These are phyloP conservation scores for Neurospora terricola DNA, from an alignment of 495 filamentous ascomycete species.

Conservation along the genomic window DNA sequence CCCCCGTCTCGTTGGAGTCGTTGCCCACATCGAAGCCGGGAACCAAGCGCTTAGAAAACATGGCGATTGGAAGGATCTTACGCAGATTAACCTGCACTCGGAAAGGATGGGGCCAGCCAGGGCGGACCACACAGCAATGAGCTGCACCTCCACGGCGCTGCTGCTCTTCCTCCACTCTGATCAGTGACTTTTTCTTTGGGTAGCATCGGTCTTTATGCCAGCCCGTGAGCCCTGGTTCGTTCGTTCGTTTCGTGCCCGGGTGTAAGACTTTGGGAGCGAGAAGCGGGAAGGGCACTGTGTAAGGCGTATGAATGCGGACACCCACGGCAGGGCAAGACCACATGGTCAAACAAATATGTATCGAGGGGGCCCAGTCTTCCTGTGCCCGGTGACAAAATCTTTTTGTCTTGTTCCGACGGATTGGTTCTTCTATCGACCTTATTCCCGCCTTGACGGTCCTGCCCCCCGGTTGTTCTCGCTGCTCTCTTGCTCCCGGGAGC, in stretches of 20 bases:
- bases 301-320: neutral
- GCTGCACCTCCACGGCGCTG: neutral
- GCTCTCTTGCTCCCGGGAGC: neutral
- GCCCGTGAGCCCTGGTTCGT: neutral
- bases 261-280: neutral
- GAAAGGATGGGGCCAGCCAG: neutral
- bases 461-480: neutral
- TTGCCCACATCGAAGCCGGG: neutral
- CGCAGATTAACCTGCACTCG: too few relatives aligned
- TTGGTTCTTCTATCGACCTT: neutral
- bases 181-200: neutral
- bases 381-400: conserved; percentile 14
- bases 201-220: neutral
- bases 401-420: conserved; percentile 1
- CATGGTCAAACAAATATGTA: neutral
- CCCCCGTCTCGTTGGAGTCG: neutral
- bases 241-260: neutral
- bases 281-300: neutral
- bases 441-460: neutral
- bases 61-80: neutral
- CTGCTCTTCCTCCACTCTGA: neutral
- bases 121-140: neutral
- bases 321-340: neutral
- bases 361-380: neutral
- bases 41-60: neutral